Evolutionary conservation across 2,329 filamentous ascomycete species (phyloP), one percentile per base, ranked within the genome.

Genomic region (Pseudogymnoascus sp.): DNA sequence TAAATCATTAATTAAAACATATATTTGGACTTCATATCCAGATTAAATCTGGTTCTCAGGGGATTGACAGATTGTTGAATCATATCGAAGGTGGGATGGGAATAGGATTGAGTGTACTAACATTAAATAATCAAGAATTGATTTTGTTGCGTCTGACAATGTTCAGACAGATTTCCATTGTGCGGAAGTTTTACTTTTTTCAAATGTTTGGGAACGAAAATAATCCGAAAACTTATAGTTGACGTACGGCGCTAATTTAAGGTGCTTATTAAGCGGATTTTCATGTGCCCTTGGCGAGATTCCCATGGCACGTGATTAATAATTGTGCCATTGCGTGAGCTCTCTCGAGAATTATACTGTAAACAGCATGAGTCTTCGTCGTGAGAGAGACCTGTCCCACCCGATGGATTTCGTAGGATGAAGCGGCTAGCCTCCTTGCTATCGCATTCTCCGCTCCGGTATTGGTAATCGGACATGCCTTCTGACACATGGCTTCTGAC

Each of bases 51-150:
- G 77, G 77, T 55, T 76, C 78, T 90, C 87, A 88, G 87, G 80
- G 85, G 87, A 90, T 90, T 90, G 87, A 90, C 87, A 90, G 87
- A 90, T 89, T 76, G 75, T 80, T 77, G 85, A 84, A 86, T 89
- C 87, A 88, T 89, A 73, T 74, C 71, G 74, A 69, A 25, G 25
- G 37, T 40, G 55, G 39, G 40, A 35, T 39, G 25, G 21, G 60
- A 61, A 39, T 35, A 35, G 21, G 21, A 61, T 15, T 39, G 18
- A 31, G 13, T 45, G 60, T 60, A 65, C 65, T 65, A 65, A 68
- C 66, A 55, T 63, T 55, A 55, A 55, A 33, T 1, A 35, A 35
- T 55, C 15, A 55, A 55, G 29, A 9, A 18, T 35, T 55, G 29
- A 21, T 33, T 33, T 55, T 18, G 48, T 29, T 55, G 48, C 5